Conservation (phyloP, 257 asterid species). For the Galeopsis tetrahit region DNA sequence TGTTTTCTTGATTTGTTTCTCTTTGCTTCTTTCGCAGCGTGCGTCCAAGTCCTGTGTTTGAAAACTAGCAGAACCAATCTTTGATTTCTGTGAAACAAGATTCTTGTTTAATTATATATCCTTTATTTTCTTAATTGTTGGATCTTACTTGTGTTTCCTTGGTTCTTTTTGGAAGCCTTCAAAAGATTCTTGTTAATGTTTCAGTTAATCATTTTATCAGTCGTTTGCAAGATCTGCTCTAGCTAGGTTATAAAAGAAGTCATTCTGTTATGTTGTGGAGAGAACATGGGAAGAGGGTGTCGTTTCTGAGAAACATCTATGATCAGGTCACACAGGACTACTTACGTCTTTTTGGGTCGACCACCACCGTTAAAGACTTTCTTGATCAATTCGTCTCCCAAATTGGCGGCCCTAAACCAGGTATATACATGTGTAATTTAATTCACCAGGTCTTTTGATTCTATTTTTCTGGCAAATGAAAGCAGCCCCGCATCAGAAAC, state of each 20-base stretch:
- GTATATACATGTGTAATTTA: slow-evolving; percentile 7
- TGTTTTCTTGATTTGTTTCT: not conserved
- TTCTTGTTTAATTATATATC: not conserved
- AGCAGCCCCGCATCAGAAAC: not conserved
- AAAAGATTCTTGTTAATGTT: not conserved
- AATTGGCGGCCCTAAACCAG: slow-evolving; percentile 38
- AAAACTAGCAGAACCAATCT: not conserved
- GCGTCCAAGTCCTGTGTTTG: not conserved
- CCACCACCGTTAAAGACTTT: slow-evolving; percentile 38
- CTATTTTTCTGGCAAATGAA: not conserved
- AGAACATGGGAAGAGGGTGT: slow-evolving; percentile 52
- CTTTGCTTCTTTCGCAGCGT: not conserved
- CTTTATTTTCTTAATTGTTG: not conserved
- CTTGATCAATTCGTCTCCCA: slow-evolving; percentile 43
- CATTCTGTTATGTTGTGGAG: slow-evolving; percentile 15
- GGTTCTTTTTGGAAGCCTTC: not conserved
- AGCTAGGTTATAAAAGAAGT: not conserved
- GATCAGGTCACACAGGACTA: slow-evolving; percentile 41
- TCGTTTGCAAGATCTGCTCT: not conserved
- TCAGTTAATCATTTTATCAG: not conserved
- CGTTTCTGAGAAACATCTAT: too few species aligned
- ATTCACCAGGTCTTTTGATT: too few species aligned
- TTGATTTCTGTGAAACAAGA: not conserved
- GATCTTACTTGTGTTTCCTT: too few species aligned
- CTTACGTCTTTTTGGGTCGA: slow-evolving; percentile 43